phyloP scores from a whole-genome alignment of 179 eudicot species.

The Corrigiola litoralis region DNA sequence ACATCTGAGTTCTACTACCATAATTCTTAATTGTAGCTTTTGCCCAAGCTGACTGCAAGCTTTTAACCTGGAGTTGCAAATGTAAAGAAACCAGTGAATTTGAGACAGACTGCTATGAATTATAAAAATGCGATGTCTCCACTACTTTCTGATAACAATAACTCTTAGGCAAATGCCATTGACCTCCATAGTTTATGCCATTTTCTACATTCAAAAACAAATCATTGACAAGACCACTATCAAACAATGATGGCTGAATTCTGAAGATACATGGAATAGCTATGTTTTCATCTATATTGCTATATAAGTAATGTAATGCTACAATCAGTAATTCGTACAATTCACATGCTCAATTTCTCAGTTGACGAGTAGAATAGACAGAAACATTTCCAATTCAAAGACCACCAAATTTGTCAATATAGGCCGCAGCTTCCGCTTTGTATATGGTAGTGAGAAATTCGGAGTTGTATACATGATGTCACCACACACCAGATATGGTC shows the following conservation, averaged over 20 bases:
- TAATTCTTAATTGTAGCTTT: no score
- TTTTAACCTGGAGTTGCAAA: no score
- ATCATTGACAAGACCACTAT: not conserved
- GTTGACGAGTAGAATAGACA: not conserved
- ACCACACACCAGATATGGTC: slow-evolving; percentile 2
- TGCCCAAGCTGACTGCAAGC: no score
- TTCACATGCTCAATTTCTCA: not conserved
- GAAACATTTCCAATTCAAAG: not conserved
- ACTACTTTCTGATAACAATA: no score
- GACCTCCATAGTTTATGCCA: not conserved
- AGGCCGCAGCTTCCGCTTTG: not conserved
- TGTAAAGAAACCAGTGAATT: no score
- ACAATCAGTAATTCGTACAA: slow-evolving; percentile 16
- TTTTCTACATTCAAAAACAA: not conserved
- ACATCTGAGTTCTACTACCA: not conserved
- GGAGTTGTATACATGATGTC: slow-evolving; percentile 17
- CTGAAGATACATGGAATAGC: not conserved
- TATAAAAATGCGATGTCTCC: no score
- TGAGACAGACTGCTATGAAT: no score
- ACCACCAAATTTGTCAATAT: not conserved
- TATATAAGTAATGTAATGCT: slow-evolving; percentile 3
- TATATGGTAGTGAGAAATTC: slow-evolving; percentile 2
- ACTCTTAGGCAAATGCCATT: not conserved
- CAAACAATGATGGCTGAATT: not conserved
- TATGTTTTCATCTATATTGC: not conserved